A percentile compares a stretch with the other conserved stretches of the same genome.
phyloP scores from a whole-genome alignment of 2,329 filamentous ascomycete genomes.

The Alternaria brassicae region DNA sequence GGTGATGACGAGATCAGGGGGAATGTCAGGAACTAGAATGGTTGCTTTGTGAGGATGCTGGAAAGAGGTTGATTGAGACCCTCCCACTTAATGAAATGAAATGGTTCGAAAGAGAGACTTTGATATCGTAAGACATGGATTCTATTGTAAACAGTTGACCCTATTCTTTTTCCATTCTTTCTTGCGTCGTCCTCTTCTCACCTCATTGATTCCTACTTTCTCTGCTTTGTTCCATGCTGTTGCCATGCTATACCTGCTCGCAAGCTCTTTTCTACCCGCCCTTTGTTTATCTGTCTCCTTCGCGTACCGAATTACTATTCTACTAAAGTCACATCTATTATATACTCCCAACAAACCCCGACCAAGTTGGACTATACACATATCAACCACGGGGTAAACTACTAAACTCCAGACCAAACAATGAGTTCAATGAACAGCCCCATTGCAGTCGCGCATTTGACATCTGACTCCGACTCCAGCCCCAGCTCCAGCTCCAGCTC shows the following conservation, averaged over 20 bases:
- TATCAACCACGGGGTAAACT: not conserved
- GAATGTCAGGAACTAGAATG: conserved; percentile 48
- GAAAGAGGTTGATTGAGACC: not conserved
- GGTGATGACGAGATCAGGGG: conserved; percentile 52
- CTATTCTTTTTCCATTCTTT: not conserved
- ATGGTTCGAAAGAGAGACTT: not conserved
- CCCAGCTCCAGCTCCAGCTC: not conserved
- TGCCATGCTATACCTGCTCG: not conserved
- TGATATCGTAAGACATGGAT: not conserved
- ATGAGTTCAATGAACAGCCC: too few relatives aligned
- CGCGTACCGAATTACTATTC: not conserved
- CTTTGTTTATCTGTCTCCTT: not conserved
- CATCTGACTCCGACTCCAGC: fast-evolving
- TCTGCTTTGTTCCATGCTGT: not conserved
- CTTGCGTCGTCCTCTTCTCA: not conserved
- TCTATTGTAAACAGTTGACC: not conserved
- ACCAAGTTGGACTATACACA: not conserved
- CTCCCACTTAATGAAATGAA: not conserved
- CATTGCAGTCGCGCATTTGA: not conserved
- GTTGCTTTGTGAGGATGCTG: not conserved
- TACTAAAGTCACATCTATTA: not conserved
- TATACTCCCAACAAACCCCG: not conserved
- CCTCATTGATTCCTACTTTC: not conserved
- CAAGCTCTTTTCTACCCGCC: not conserved
- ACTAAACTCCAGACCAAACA: too few relatives aligned